Percentiles rank a stretch among this genome's conserved stretches.
phyloP scores from a whole-genome alignment of 352 stramenopile genomes.

The Phytophthora kernoviae region DNA sequence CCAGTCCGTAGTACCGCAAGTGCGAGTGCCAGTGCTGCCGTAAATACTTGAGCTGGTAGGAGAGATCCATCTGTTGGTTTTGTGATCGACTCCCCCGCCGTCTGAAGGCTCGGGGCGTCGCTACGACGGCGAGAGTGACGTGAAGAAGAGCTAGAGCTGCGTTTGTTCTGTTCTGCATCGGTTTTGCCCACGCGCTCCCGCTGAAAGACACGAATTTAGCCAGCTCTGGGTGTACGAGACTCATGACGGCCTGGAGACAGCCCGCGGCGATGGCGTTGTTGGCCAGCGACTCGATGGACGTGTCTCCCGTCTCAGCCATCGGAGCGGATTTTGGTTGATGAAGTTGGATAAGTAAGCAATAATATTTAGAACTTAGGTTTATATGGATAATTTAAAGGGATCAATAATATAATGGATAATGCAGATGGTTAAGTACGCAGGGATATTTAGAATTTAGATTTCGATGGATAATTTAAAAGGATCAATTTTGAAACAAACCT shows the following conservation, averaged over 20 bases:
- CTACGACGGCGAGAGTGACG: constrained; percentile 6
- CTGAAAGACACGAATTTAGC: constrained; percentile 41
- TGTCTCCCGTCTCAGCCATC: background rate
- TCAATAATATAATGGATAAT: too few species aligned
- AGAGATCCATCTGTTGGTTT: constrained; percentile 37
- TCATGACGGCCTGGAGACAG: constrained; percentile 51
- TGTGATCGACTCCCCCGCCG: too few species aligned
- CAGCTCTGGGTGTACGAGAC: constrained; percentile 42
- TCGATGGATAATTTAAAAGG: too few species aligned
- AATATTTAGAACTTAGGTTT: too few species aligned
- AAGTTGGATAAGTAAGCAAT: too few species aligned
- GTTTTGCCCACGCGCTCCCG: constrained; percentile 31
- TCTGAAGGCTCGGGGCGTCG: background rate
- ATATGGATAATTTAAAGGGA: too few species aligned
- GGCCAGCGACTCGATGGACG: constrained; percentile 34
- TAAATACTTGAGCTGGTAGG: constrained; percentile 43
- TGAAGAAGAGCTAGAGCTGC: constrained; percentile 11
- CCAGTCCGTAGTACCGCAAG: constrained; percentile 27
- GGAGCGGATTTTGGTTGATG: background rate
- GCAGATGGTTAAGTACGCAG: too few species aligned
- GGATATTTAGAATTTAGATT: too few species aligned
- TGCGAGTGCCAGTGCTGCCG: constrained; percentile 47
- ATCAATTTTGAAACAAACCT: too few species aligned
- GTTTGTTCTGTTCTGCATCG: constrained; percentile 15
- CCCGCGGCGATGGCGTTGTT: constrained; percentile 36